Evolutionary conservation across 345 rosid species (phyloP), one percentile per base, ranked within the genome.

Genomic region (Hibiscus trionum): DNA sequence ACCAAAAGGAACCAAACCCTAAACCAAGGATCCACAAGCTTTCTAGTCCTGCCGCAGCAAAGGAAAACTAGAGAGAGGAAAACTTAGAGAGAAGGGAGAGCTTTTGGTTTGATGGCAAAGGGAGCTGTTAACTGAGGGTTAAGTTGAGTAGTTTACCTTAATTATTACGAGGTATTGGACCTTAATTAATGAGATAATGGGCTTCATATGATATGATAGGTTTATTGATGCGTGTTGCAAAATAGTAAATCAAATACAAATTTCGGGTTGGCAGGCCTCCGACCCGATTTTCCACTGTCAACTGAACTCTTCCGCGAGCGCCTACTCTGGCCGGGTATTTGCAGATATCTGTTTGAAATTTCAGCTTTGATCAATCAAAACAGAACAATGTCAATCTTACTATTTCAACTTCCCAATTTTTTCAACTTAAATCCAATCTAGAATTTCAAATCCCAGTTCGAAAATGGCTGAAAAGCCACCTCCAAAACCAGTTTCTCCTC

Each of bases 401-500:
- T 11, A 12, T 65, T 66, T 66, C 55, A 24, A 21, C 2, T 42
- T 19, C n/a, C 33, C 53, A 11, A 11, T 7, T 0, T 62, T 65
- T 19, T 21, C 31, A 10, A 9, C 27, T 63, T 35, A 17, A 63
- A 63, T 24, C 47, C 49, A n/a, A 37, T 37, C 47, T 17, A 35
- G 49, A 35, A 44, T 17, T 39, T 37, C 68, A 4, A 39, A 3
- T 39, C 42, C 53, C 2, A 5, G 9, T 2, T 46, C 55, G 4
- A 57, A 76, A 16, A 82, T 79, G 74, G 67, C 76, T 47, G 88
- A 81, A 63, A 85, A 77, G 61, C 73, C 75, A 49, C 79, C 83
- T 70, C 59, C 72, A 59, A 89, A 78, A 79, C 84, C 84, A 63
- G 83, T 86, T 71, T 75, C 90, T 9, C 68, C 86, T 50, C 97